Conservation (phyloP, 2,329 filamentous ascomycete genomes). For the Neurospora sp. region DNA sequence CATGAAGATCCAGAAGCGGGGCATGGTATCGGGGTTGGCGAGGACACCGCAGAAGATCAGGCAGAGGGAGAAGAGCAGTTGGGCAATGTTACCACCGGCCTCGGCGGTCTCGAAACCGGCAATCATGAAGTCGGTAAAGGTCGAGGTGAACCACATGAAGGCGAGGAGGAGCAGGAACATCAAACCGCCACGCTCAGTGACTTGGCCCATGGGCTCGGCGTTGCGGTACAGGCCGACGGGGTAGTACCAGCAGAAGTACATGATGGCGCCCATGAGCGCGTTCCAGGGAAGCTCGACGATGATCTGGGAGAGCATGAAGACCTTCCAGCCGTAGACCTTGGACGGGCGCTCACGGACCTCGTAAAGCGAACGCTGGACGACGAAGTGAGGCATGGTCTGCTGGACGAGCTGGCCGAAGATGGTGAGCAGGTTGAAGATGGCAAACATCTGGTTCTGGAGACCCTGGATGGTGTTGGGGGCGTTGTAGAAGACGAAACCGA, state of each 20-base stretch:
- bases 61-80: slow-evolving; percentile 61
- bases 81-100: slow-evolving; percentile 65
- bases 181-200: slow-evolving; percentile 60
- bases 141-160: slow-evolving; percentile 73
- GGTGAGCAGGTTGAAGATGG: slow-evolving; percentile 73
- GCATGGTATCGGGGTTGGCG: slow-evolving; percentile 49
- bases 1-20: slow-evolving; percentile 76
- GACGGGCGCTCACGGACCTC: slow-evolving; percentile 77
- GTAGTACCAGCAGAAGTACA: slow-evolving; percentile 80
- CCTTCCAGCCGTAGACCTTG: slow-evolving; percentile 76
- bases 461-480: slow-evolving; percentile 65
- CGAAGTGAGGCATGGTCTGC: slow-evolving; percentile 79
- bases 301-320: slow-evolving; percentile 77
- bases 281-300: slow-evolving; percentile 83
- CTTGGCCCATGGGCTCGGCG: slow-evolving; percentile 48
- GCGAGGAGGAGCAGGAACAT: slow-evolving; percentile 68
- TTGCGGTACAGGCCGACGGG: slow-evolving; percentile 69
- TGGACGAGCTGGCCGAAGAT: slow-evolving; percentile 73
- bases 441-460: slow-evolving; percentile 78
- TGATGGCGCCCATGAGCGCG: slow-evolving; percentile 61
- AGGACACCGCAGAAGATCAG: slow-evolving; percentile 72
- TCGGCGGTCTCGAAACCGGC: slow-evolving; percentile 66
- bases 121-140: slow-evolving; percentile 71
- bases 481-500: slow-evolving; percentile 71
- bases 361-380: slow-evolving; percentile 70